Evolutionary conservation across 1,284 basidiomycete species (phyloP).

Genomic region (Naganishia cerealis): DNA sequence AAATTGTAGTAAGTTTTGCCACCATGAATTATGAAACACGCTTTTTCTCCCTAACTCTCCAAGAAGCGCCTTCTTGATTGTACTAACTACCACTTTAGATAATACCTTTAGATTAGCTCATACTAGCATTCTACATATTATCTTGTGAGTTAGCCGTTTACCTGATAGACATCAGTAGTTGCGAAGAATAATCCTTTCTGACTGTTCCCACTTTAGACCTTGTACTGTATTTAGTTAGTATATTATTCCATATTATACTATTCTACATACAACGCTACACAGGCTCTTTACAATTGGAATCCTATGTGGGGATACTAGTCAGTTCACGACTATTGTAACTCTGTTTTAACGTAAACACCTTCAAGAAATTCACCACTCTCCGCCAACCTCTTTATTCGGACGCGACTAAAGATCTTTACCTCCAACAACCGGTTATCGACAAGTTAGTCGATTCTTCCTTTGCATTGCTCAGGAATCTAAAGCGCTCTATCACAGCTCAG

Average conservation of each 20-base stretch:
- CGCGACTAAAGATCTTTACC: background rate
- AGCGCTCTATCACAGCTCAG: constrained; percentile 16
- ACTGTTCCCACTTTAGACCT: no score
- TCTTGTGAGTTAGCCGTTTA: background rate
- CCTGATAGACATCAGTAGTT: background rate
- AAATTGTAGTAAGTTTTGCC: no score
- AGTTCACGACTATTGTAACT: background rate
- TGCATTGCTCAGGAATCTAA: constrained; percentile 8
- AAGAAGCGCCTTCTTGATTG: no score
- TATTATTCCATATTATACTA: no score
- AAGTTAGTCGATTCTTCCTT: background rate
- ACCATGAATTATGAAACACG: no score
- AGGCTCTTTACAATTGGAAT: constrained; percentile 6
- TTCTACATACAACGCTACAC: no score
- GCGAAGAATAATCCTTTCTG: constrained; percentile 2
- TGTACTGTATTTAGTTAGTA: no score
- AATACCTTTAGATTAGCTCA: background rate
- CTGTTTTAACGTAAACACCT: background rate
- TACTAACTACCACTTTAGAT: no score
- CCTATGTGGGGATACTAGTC: constrained; percentile 1
- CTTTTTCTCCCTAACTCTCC: no score
- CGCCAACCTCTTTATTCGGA: background rate
- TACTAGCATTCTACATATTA: background rate
- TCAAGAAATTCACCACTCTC: background rate
- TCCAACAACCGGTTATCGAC: background rate